Conservation (phyloP, 768 basidiomycete species). For the Epithele typhae region DNA sequence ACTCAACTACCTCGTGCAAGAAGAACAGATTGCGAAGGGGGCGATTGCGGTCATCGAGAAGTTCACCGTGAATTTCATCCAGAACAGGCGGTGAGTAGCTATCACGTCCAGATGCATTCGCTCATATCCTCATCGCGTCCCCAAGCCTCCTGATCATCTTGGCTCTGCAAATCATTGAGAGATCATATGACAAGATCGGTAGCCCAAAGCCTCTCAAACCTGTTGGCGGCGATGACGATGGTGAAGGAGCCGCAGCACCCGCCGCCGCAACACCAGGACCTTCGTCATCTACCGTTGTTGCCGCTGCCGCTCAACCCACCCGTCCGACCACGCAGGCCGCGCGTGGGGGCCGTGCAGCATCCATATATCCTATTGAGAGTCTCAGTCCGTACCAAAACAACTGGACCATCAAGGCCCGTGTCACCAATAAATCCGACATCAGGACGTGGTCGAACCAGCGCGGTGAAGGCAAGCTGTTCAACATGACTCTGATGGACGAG, state of each 20-base stretch:
- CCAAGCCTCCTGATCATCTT: constrained; percentile 82
- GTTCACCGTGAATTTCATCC: constrained; percentile 79
- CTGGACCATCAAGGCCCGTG: constrained; percentile 97
- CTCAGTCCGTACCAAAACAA: constrained; percentile 97
- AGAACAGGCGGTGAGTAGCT: constrained; percentile 69
- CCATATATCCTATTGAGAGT: constrained; percentile 83
- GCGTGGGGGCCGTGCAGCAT: constrained; percentile 20
- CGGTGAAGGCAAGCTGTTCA: constrained; percentile 96
- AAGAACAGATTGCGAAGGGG: constrained; percentile 58
- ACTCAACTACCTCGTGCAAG: constrained; percentile 70
- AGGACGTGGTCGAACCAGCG: constrained; percentile 83
- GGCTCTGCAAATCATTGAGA: constrained; percentile 51
- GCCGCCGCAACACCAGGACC: constrained; percentile 27
- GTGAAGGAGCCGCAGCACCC: too few relatives aligned
- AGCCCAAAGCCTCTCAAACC: constrained; percentile 37
- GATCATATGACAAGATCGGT: constrained; percentile 69
- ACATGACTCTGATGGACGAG: constrained; percentile 90
- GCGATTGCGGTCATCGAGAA: constrained; percentile 67
- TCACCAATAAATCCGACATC: constrained; percentile 86
- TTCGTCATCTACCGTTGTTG: constrained; percentile 23
- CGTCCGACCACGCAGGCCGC: constrained; percentile 4
- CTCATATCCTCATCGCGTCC: not conserved
- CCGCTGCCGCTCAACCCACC: constrained; percentile 16
- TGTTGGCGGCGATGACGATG: constrained; percentile 27
- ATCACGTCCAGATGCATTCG: constrained; percentile 1